phyloP scores from a whole-genome alignment of 225 moss, liverwort and hornwort species.

The Bryoerythrophyllum caledonicum region DNA sequence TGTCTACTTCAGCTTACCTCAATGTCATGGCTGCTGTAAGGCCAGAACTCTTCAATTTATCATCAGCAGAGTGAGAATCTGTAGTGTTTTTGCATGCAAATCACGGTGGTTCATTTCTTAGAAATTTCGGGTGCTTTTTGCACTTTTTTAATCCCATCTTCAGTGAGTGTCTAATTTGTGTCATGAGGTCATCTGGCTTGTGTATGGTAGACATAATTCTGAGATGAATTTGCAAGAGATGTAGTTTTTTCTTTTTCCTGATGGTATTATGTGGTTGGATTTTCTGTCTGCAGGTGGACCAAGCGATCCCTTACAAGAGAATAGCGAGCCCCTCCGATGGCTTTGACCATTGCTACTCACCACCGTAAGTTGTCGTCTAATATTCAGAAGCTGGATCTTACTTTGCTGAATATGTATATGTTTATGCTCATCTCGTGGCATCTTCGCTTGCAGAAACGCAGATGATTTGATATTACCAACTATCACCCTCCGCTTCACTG shows the following conservation, averaged over 20 bases:
- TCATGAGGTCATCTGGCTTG: neutral
- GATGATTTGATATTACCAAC: conserved; percentile 30
- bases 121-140: neutral
- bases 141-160: neutral
- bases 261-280: neutral
- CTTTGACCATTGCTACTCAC: conserved; percentile 40
- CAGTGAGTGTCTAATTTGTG: neutral
- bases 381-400: neutral
- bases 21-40: conserved; percentile 43
- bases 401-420: neutral
- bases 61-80: neutral
- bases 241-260: conserved; percentile 1
- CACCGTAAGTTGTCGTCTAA: conserved; percentile 32
- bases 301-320: conserved; percentile 23
- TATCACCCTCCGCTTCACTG: conserved; percentile 31
- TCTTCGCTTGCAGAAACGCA: conserved; percentile 17
- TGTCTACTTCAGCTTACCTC: conserved; percentile 33
- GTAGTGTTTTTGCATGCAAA: neutral
- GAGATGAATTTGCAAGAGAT: neutral
- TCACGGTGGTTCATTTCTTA: too few relatives aligned
- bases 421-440: neutral
- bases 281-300: conserved; percentile 31
- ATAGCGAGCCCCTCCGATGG: conserved; percentile 31
- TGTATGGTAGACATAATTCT: neutral
- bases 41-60: neutral